These are phyloP conservation scores for Zygoascus biomembranicola DNA, from an alignment of 805 yeast genomes.

Conservation along the genomic window DNA sequence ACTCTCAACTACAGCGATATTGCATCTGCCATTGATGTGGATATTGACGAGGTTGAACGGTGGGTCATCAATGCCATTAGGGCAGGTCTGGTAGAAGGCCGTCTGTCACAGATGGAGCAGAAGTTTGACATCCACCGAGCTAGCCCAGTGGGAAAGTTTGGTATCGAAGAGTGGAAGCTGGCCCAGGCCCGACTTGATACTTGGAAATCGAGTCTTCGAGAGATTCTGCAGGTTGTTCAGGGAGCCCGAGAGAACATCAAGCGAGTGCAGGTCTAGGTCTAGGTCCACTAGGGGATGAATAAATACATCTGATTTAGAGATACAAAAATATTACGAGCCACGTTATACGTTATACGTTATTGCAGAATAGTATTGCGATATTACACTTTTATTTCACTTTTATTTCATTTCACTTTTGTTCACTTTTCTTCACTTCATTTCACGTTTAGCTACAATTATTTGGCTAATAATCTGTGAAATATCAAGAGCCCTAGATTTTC, in stretches of 20 bases:
- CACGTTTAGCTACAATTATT: too few relatives aligned
- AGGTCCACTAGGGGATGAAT: too few relatives aligned
- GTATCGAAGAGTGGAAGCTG: slow-evolving; percentile 30
- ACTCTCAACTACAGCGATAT: slow-evolving; percentile 28
- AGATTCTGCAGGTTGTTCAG: slow-evolving; percentile 24
- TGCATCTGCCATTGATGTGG: slow-evolving; percentile 25
- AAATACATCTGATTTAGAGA: too few relatives aligned
- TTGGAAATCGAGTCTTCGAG: slow-evolving; percentile 30
- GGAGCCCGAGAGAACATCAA: slow-evolving; percentile 22
- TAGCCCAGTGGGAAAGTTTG: slow-evolving; percentile 29
- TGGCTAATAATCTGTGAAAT: too few relatives aligned
- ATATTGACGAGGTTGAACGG: slow-evolving; percentile 27
- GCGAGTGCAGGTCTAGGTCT: slow-evolving; percentile 7
- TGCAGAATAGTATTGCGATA: too few relatives aligned
- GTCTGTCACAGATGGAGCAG: slow-evolving; percentile 33
- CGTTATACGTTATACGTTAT: too few relatives aligned
- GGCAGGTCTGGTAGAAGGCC: slow-evolving; percentile 35
- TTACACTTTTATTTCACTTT: too few relatives aligned
- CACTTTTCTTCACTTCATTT: too few relatives aligned
- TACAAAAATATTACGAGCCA: too few relatives aligned
- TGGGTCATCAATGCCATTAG: slow-evolving; percentile 36
- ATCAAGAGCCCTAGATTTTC: too few relatives aligned
- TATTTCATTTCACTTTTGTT: too few relatives aligned
- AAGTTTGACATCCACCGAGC: slow-evolving; percentile 31
- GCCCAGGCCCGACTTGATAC: slow-evolving; percentile 26